Percentiles rank a stretch among this genome's conserved stretches.
phyloP scores from a whole-genome alignment of 225 moss, liverwort and hornwort genomes.

The Thuidium tamariscinum region DNA sequence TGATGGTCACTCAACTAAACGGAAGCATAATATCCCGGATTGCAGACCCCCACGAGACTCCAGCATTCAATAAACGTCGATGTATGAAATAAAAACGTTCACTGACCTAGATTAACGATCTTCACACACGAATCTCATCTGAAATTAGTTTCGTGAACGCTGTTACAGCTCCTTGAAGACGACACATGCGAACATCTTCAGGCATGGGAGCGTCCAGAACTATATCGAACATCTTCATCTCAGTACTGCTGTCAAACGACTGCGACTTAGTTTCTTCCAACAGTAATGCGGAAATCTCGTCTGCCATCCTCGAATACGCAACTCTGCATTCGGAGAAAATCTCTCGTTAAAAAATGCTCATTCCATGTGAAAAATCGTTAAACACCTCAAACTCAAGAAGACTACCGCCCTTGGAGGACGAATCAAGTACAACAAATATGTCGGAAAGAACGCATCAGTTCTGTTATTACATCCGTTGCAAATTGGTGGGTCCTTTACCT shows the following conservation, averaged over 20 bases:
- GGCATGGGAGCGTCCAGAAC: constrained; percentile 84
- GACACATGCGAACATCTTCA: constrained; percentile 66
- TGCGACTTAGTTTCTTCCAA: constrained; percentile 45
- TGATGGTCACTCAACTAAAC: background rate
- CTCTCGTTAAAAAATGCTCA: background rate
- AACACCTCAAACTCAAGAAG: background rate
- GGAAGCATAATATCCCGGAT: background rate
- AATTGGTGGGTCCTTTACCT: constrained; percentile 13
- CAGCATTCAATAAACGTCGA: background rate
- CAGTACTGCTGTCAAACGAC: constrained; percentile 27
- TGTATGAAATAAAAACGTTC: background rate
- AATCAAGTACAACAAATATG: background rate
- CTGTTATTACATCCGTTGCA: background rate
- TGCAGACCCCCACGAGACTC: background rate
- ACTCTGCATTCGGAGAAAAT: constrained; percentile 34
- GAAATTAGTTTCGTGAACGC: constrained; percentile 71
- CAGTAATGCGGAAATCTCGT: constrained; percentile 63
- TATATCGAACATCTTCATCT: constrained; percentile 63
- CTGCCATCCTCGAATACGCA: constrained; percentile 77
- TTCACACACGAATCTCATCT: constrained; percentile 50
- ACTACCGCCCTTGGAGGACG: background rate
- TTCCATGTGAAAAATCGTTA: background rate
- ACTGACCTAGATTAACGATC: background rate
- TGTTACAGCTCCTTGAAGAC: constrained; percentile 74
- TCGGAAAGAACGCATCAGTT: background rate